phyloP scores from a whole-genome alignment of 1,284 basidiomycete genomes.

The Boletus smithii region DNA sequence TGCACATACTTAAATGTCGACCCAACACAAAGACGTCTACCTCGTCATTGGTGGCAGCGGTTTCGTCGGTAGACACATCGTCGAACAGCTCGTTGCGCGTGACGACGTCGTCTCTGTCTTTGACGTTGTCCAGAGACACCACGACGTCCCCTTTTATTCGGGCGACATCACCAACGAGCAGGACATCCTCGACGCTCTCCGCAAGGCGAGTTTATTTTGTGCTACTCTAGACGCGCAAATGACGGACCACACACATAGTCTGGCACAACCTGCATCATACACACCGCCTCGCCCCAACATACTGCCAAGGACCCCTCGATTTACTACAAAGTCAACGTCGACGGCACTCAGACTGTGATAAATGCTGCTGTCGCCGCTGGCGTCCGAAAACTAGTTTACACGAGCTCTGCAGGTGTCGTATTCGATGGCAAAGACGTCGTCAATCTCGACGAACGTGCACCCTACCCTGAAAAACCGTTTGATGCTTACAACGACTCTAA shows the following conservation, averaged over 20 bases:
- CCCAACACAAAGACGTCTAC: constrained; percentile 50
- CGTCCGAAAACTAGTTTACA: constrained; percentile 90
- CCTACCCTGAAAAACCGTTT: constrained; percentile 71
- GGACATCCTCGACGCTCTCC: constrained; percentile 67
- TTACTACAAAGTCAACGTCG: constrained; percentile 93
- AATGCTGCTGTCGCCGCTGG: constrained; percentile 70
- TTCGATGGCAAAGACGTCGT: constrained; percentile 84
- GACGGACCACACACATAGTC: constrained; percentile 44
- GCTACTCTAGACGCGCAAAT: background rate
- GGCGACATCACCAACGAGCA: constrained; percentile 82
- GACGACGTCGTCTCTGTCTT: constrained; percentile 82
- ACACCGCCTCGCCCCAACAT: constrained; percentile 90
- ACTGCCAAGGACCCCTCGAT: constrained; percentile 69
- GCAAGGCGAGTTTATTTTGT: constrained; percentile 52
- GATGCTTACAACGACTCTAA: constrained; percentile 99
- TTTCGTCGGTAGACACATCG: constrained; percentile 88
- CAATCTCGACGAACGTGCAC: constrained; percentile 87
- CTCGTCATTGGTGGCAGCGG: constrained; percentile 90
- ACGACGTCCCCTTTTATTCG: constrained; percentile 81
- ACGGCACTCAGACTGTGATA: constrained; percentile 86
- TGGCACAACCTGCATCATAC: constrained; percentile 84
- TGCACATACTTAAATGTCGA: constrained; percentile 33
- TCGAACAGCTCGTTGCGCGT: constrained; percentile 74
- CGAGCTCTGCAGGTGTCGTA: constrained; percentile 90
- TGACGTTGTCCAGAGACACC: constrained; percentile 86